These are phyloP conservation scores for Fusarium torulosum DNA, from an alignment of 2,329 filamentous ascomycete genomes.

Conservation along the genomic window DNA sequence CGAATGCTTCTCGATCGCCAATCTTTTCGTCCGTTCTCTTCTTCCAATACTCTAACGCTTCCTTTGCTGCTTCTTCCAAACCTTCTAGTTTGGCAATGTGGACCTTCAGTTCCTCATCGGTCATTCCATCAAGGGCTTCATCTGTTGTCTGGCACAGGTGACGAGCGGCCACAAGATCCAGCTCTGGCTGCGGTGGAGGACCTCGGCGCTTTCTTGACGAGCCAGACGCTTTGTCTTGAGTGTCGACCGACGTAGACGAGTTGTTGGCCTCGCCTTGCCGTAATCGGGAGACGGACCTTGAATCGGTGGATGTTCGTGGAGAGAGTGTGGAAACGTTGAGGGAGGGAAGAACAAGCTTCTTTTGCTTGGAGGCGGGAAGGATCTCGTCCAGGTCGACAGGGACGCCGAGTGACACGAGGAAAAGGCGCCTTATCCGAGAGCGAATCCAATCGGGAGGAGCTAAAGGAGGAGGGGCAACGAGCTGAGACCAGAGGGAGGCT, in stretches of 20 bases:
- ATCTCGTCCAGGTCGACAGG: constrained; percentile 98
- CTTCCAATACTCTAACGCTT: constrained; percentile 89
- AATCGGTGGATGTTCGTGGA: constrained; percentile 67
- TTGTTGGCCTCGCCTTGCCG: constrained; percentile 64
- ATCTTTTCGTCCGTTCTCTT: constrained; percentile 87
- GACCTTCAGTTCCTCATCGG: constrained; percentile 77
- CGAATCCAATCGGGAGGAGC: constrained; percentile 98
- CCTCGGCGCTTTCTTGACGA: constrained; percentile 63
- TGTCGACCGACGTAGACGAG: constrained; percentile 70
- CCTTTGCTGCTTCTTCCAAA: constrained; percentile 77
- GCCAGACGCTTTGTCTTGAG: constrained; percentile 65
- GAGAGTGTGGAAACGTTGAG: constrained; percentile 76
- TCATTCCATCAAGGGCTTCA: constrained; percentile 83
- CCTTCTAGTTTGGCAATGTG: constrained; percentile 79
- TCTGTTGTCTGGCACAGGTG: constrained; percentile 87
- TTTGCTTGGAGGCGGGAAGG: constrained; percentile 95
- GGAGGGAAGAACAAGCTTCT: constrained; percentile 94
- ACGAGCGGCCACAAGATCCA: constrained; percentile 83
- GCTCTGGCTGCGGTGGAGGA: constrained; percentile 75
- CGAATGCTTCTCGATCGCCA: constrained; percentile 92
- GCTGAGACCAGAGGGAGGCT: constrained; percentile 93
- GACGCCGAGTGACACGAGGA: constrained; percentile 94
- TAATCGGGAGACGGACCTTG: constrained; percentile 61
- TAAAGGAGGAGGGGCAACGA: constrained; percentile 92
- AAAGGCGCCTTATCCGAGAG: constrained; percentile 92